Evolutionary conservation across 1,284 basidiomycete genomes (phyloP).

Genomic region (Bjerkandera adusta): DNA sequence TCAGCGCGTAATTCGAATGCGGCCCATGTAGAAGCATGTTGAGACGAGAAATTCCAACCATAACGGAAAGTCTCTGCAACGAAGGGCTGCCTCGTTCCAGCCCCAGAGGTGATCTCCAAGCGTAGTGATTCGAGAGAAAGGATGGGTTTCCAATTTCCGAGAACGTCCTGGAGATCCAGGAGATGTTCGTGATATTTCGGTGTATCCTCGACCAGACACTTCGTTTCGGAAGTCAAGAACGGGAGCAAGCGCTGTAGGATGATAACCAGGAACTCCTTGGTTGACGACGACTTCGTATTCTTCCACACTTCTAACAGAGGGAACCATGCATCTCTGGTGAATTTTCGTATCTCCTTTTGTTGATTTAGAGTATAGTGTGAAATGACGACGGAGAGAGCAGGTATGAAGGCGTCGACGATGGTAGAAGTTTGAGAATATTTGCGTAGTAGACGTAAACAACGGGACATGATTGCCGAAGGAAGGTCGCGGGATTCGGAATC

Average conservation of each 20-base stretch:
- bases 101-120: constrained; percentile 40
- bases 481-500: constrained; percentile 36
- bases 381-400: constrained; percentile 66
- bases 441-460: constrained; percentile 66
- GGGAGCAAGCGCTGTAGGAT: constrained; percentile 72
- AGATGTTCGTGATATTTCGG: not conserved
- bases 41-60: constrained; percentile 69
- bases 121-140: constrained; percentile 67
- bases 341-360: constrained; percentile 51
- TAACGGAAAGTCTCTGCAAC: constrained; percentile 62
- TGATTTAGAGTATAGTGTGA: constrained; percentile 74
- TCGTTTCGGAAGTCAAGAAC: constrained; percentile 46
- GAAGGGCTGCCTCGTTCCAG: constrained; percentile 42
- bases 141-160: constrained; percentile 17
- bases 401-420: constrained; percentile 72
- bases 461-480: constrained; percentile 55
- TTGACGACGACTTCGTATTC: constrained; percentile 57
- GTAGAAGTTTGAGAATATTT: constrained; percentile 68
- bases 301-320: constrained; percentile 75
- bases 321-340: constrained; percentile 64
- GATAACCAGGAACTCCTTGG: constrained; percentile 69
- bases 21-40: constrained; percentile 79
- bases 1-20: constrained; percentile 84
- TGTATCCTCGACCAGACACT: not conserved
- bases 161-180: not conserved